These are phyloP conservation scores for Asterella californica DNA, from an alignment of 225 moss, liverwort and hornwort species.

Conservation along the genomic window DNA sequence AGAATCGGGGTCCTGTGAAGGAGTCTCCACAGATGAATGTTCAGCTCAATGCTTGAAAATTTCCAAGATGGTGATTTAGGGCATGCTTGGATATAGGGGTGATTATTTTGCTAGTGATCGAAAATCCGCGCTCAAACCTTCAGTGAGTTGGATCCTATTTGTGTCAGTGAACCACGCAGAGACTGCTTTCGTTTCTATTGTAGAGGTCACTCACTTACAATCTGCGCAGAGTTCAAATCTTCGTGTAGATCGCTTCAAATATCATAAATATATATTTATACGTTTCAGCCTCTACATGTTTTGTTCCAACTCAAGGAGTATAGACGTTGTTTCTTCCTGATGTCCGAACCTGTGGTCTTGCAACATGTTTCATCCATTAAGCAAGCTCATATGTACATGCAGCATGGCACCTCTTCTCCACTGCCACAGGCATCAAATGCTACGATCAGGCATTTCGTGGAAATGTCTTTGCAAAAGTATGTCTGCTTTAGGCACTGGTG, in stretches of 20 bases:
- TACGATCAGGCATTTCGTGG: slow-evolving; percentile 13
- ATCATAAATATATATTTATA: not conserved
- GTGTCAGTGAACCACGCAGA: not conserved
- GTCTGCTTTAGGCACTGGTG: slow-evolving; percentile 2
- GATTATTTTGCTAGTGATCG: not conserved
- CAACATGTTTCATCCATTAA: not conserved
- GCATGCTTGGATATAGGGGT: not conserved
- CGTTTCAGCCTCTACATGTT: not conserved
- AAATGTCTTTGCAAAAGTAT: slow-evolving; percentile 13
- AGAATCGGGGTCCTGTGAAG: not conserved
- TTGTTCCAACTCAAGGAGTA: not conserved
- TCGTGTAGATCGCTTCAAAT: not conserved
- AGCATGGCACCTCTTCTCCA: slow-evolving; percentile 26
- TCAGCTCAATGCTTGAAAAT: not conserved
- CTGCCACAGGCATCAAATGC: slow-evolving; percentile 16
- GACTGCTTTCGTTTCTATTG: not conserved
- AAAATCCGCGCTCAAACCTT: not conserved
- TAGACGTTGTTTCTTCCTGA: not conserved
- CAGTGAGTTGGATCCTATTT: not conserved
- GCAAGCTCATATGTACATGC: not conserved
- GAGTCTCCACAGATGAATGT: not conserved
- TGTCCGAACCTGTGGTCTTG: not conserved
- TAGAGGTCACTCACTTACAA: not conserved
- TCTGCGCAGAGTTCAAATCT: not conserved
- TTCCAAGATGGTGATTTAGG: not conserved